These are phyloP conservation scores for Phylloporus sp. DNA, from an alignment of 768 basidiomycete species.

Conservation along the genomic window DNA sequence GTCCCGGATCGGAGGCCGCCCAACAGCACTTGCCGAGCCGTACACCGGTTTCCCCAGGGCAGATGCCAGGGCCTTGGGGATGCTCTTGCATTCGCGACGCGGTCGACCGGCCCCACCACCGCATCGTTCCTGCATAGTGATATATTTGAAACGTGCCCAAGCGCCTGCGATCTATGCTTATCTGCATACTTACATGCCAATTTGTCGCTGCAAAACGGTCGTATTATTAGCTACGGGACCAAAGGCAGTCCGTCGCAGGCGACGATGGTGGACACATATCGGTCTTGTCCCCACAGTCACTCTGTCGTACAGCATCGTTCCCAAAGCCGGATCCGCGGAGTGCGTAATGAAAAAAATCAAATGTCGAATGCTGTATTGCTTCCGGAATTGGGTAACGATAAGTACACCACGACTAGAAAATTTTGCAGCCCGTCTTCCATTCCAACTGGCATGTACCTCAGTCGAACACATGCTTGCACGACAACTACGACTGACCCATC, in stretches of 20 bases:
- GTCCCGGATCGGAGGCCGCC: constrained; percentile 6
- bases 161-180: constrained; percentile 8
- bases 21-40: not conserved
- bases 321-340: constrained; percentile 19
- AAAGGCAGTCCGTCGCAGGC: constrained; percentile 8
- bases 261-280: not conserved
- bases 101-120: not conserved
- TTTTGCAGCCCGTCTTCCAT: constrained; percentile 13
- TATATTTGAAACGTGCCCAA: not conserved
- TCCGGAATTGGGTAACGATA: constrained; percentile 8
- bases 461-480: constrained; percentile 3
- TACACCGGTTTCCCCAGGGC: not conserved
- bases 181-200: not conserved
- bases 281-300: constrained; percentile 7
- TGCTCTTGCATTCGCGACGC: constrained; percentile 2
- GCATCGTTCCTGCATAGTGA: constrained; percentile 6
- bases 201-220: not conserved
- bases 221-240: constrained; percentile 12
- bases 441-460: constrained; percentile 9
- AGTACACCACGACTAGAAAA: not conserved
- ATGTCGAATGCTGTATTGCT: constrained; percentile 11
- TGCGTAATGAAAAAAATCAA: constrained; percentile 3
- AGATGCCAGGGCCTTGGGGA: constrained; percentile 4
- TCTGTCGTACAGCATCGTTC: constrained; percentile 11
- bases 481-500: not conserved